A percentile compares a stretch with the other conserved stretches of the same genome.
Evolutionary conservation across 2,329 filamentous ascomycete genomes (phyloP).

Genomic region (Metarhizium anisopliae): DNA sequence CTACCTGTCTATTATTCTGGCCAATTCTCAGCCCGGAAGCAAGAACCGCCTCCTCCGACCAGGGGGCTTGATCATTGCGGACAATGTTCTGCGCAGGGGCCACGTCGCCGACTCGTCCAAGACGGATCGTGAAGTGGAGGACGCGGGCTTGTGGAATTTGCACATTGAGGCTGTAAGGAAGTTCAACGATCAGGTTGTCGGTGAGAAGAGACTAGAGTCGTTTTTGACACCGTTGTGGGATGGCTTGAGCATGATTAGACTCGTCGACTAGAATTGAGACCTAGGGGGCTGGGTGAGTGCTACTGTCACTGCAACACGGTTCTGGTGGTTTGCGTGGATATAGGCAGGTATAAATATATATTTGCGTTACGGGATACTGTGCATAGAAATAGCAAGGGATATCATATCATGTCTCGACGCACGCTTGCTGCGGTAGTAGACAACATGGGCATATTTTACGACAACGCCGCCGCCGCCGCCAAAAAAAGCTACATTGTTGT

Average conservation of each 20-base stretch:
- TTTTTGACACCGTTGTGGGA: slow-evolving; percentile 35
- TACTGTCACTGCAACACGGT: no score
- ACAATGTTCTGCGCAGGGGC: slow-evolving; percentile 42
- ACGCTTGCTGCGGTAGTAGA: not conserved
- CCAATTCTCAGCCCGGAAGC: no score
- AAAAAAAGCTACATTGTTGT: no score
- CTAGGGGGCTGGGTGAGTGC: no score
- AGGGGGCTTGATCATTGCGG: slow-evolving; percentile 43
- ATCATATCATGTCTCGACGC: not conserved
- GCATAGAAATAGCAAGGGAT: not conserved
- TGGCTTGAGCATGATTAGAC: slow-evolving; percentile 28
- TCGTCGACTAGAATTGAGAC: slow-evolving; percentile 22
- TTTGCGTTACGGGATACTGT: no score
- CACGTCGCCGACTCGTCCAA: slow-evolving; percentile 30
- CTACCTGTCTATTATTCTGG: slow-evolving; percentile 37
- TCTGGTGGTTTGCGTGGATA: no score
- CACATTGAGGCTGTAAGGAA: slow-evolving; percentile 21
- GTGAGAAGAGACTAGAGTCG: slow-evolving; percentile 23
- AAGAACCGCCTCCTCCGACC: slow-evolving; percentile 32
- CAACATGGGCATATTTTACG: no score
- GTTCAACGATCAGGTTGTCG: slow-evolving; percentile 10
- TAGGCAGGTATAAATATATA: no score
- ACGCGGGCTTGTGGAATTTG: slow-evolving; percentile 6
- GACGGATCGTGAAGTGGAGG: not conserved
- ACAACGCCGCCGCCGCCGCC: no score